These are phyloP conservation scores for Penicillium paneum DNA, from an alignment of 2,329 filamentous ascomycete species.

Conservation along the genomic window DNA sequence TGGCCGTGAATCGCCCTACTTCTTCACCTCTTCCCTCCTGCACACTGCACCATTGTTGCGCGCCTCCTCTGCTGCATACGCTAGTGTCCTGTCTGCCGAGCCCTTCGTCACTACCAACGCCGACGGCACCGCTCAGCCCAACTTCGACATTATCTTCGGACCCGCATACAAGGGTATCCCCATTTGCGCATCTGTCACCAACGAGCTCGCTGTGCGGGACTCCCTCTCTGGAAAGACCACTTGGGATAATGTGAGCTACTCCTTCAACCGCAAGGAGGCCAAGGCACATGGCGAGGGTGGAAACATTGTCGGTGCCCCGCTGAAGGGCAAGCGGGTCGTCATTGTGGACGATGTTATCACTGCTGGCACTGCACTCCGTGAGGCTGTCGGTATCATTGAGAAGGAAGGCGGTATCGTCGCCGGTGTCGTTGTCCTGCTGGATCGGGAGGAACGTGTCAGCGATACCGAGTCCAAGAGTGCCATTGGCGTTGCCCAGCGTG, in stretches of 20 bases:
- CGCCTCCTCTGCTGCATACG: conserved; percentile 78
- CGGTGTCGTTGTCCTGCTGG: conserved; percentile 83
- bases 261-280: conserved; percentile 92
- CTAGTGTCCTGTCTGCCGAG: conserved; percentile 55
- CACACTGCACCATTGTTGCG: conserved; percentile 74
- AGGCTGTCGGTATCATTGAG: conserved; percentile 85
- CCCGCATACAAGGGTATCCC: conserved; percentile 98
- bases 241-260: conserved; percentile 72
- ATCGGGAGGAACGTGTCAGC: conserved; percentile 63
- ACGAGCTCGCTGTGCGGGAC: conserved; percentile 71
- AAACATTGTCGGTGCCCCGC: conserved; percentile 79
- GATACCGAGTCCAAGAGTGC: conserved; percentile 70
- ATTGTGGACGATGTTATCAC: conserved; percentile 97
- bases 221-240: conserved; percentile 45
- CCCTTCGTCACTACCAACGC: conserved; percentile 40
- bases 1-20: conserved; percentile 85
- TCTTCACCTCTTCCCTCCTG: conserved; percentile 94
- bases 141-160: conserved; percentile 83
- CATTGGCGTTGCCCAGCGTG: conserved; percentile 78
- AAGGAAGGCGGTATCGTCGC: conserved; percentile 79
- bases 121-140: conserved; percentile 41
- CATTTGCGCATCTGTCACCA: conserved; percentile 72
- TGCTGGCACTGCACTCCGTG: conserved; percentile 87
- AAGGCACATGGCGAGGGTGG: conserved; percentile 96
- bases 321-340: conserved; percentile 81